Conservation (phyloP, 2,329 filamentous ascomycete species). For the Nigrograna mackinnonii region DNA sequence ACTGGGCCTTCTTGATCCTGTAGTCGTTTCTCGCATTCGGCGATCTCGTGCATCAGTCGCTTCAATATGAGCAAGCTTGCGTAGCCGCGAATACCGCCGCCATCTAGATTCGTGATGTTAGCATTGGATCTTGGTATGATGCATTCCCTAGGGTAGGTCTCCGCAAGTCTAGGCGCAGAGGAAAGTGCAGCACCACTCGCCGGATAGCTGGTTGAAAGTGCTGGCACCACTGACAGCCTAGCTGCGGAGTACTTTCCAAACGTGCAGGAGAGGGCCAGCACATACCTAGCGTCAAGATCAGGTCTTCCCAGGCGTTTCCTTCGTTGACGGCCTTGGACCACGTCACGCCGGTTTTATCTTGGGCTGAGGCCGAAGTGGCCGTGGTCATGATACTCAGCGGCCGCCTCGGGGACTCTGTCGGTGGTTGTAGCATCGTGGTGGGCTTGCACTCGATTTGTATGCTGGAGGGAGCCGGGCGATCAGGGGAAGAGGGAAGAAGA, state of each 20-base stretch:
- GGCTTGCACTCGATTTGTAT: slow-evolving; percentile 3
- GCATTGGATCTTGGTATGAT: slow-evolving; percentile 10
- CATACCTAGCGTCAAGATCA: slow-evolving; percentile 50
- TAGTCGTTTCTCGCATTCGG: slow-evolving; percentile 46
- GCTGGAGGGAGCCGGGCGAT: slow-evolving; percentile 8
- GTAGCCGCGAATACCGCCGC: slow-evolving; percentile 56
- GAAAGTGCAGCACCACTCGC: neutral
- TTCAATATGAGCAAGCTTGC: slow-evolving; percentile 54
- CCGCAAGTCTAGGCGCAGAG: neutral
- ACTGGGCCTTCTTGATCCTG: slow-evolving; percentile 48
- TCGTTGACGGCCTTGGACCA: slow-evolving; percentile 45
- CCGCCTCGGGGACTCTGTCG: slow-evolving; percentile 28
- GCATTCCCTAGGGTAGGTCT: neutral
- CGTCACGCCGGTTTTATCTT: slow-evolving; percentile 46
- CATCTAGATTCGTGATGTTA: slow-evolving; percentile 38
- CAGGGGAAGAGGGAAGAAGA: slow-evolving; percentile 6
- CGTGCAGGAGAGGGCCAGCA: slow-evolving; percentile 11
- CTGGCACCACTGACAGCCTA: slow-evolving; percentile 9
- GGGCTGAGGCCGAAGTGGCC: slow-evolving; percentile 34
- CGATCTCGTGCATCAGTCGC: slow-evolving; percentile 53
- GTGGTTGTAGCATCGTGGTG: slow-evolving; percentile 29
- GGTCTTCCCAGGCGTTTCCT: slow-evolving; percentile 52
- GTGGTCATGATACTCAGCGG: slow-evolving; percentile 39
- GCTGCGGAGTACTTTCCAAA: slow-evolving; percentile 2
- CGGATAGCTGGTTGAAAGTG: slow-evolving; percentile 1